phyloP scores from a whole-genome alignment of 192 early-diverging fungal species.

The Umbelopsis sp. region DNA sequence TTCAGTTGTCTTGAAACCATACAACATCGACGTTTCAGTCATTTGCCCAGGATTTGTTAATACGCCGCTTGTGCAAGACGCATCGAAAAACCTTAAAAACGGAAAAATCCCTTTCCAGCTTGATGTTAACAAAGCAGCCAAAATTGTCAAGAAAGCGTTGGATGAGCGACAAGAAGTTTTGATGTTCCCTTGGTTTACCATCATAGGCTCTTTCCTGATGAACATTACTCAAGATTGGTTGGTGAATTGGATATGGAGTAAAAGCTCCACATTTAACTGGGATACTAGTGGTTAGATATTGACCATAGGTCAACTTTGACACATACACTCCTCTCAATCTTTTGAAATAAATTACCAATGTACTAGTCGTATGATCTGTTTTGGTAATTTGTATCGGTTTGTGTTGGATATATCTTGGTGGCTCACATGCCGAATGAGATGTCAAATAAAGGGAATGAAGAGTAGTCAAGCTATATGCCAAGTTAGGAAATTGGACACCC shows the following conservation, averaged over 20 bases:
- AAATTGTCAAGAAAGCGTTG: conserved; percentile 5
- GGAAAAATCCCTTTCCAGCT: neutral
- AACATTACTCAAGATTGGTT: conserved; percentile 20
- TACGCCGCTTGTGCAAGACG: conserved; percentile 6
- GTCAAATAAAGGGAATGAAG: too few species aligned
- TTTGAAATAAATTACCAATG: neutral
- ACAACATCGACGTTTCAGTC: conserved; percentile 11
- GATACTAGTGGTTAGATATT: neutral
- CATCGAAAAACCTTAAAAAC: neutral
- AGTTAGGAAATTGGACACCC: too few species aligned
- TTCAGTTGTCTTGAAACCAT: neutral
- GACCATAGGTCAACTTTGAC: neutral
- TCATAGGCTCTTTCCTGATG: neutral
- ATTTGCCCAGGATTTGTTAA: conserved; percentile 21
- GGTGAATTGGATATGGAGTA: conserved; percentile 9
- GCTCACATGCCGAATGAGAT: too few species aligned
- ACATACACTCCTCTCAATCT: neutral
- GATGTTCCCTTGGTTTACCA: conserved; percentile 17
- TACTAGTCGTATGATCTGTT: too few species aligned
- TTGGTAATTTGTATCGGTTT: too few species aligned
- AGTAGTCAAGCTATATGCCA: too few species aligned
- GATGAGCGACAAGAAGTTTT: conserved; percentile 20
- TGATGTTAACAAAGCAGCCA: neutral
- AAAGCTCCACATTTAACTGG: neutral
- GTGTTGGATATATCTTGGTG: too few species aligned